phyloP scores from a whole-genome alignment of 148 eudicot genomes.

The Amaranthus palmeri region DNA sequence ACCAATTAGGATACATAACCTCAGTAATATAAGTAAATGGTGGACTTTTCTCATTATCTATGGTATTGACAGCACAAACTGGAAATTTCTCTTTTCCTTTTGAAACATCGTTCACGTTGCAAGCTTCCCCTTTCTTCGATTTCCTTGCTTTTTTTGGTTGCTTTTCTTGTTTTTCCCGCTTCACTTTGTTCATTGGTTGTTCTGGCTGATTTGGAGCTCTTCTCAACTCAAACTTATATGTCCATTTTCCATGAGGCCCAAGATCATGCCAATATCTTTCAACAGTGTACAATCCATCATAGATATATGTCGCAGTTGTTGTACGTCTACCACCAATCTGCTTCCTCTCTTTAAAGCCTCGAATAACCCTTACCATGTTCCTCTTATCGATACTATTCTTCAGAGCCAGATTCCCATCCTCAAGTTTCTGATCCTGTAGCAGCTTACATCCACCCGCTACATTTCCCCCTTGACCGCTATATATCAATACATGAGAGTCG shows the following conservation, averaged over 20 bases:
- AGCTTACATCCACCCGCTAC: conserved; percentile 39
- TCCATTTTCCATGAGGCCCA: conserved; percentile 54
- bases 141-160: conserved; percentile 54
- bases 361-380: conserved; percentile 72
- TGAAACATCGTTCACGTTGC: conserved; percentile 53
- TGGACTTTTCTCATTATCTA: conserved; percentile 69
- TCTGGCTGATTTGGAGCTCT: conserved; percentile 68
- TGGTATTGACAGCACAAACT: conserved; percentile 57
- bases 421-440: conserved; percentile 81
- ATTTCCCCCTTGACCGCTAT: conserved; percentile 78
- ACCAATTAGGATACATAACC: conserved; percentile 70
- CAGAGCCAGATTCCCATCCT: conserved; percentile 71
- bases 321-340: conserved; percentile 38
- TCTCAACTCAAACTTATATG: conserved; percentile 63
- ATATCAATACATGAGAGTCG: conserved; percentile 54
- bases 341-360: conserved; percentile 67
- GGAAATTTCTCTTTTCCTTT: conserved; percentile 46
- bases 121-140: conserved; percentile 41
- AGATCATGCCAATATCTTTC: conserved; percentile 44
- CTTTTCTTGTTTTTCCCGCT: conserved; percentile 24
- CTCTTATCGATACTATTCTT: conserved; percentile 47
- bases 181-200: conserved; percentile 68
- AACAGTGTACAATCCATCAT: conserved; percentile 75
- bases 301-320: conserved; percentile 48
- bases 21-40: conserved; percentile 46